Conservation (phyloP, 176 grass and related monocot species). For the Canna indica region DNA sequence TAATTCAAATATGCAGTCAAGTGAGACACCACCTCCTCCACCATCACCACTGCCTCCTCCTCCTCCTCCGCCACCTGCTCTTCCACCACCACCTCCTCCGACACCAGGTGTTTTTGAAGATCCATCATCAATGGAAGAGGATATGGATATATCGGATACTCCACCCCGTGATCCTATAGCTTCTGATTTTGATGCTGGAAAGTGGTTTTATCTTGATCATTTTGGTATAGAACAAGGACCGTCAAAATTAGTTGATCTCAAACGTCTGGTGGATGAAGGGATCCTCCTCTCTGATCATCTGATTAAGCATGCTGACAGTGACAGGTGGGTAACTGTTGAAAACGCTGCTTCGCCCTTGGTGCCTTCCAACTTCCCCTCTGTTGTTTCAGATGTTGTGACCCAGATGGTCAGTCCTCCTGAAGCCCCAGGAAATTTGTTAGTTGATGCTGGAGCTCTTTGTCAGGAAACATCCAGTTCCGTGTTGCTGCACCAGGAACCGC, state of each 20-base stretch:
- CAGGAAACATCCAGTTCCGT: conserved; percentile 36
- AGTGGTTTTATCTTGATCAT: conserved; percentile 91
- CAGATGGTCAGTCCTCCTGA: conserved; percentile 35
- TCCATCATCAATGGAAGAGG: conserved; percentile 80
- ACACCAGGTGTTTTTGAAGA: conserved; percentile 35
- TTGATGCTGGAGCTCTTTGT: conserved; percentile 28
- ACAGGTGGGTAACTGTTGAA: conserved; percentile 78
- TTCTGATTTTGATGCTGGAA: conserved; percentile 43
- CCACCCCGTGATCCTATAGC: conserved; percentile 55
- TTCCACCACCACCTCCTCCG: conserved; percentile 51
- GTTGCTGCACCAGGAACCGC: conserved; percentile 26
- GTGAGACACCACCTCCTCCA: conserved; percentile 43
- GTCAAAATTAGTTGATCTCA: conserved; percentile 63
- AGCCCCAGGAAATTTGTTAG: conserved; percentile 72
- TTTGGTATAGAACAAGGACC: conserved; percentile 83
- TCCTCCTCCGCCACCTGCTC: conserved; percentile 33
- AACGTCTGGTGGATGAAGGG: conserved; percentile 65
- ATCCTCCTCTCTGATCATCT: conserved; percentile 89
- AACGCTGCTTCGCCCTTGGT: conserved; percentile 82
- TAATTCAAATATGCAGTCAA: conserved; percentile 26
- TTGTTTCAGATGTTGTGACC: conserved; percentile 40
- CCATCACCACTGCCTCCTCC: conserved; percentile 23
- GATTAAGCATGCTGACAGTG: conserved; percentile 84
- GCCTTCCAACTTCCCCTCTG: conserved; percentile 34
- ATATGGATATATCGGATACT: conserved; percentile 98